A percentile compares a stretch with the other conserved stretches of the same genome.
These are phyloP conservation scores for Dothistroma pini DNA, from an alignment of 2,329 filamentous ascomycete genomes.

Conservation along the genomic window DNA sequence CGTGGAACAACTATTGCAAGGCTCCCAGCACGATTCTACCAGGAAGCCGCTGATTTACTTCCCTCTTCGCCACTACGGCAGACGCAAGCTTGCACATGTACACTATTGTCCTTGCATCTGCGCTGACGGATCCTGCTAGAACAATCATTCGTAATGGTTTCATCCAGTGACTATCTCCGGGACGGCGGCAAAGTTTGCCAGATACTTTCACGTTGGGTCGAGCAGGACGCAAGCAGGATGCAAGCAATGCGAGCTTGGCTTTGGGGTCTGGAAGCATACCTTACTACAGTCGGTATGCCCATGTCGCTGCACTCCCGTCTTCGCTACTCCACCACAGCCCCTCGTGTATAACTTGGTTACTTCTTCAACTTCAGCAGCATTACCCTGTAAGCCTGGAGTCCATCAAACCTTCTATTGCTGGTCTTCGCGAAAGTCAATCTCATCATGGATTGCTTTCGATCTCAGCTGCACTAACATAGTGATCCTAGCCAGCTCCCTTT, in stretches of 20 bases:
- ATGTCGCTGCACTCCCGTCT: slow-evolving; percentile 8
- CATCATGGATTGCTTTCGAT: background rate
- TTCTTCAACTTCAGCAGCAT: background rate
- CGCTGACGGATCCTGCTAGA: slow-evolving; percentile 5
- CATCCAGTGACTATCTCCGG: background rate
- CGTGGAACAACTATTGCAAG: slow-evolving; percentile 3
- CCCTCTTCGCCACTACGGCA: background rate
- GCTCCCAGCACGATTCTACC: slow-evolving; percentile 2
- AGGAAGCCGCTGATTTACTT: background rate
- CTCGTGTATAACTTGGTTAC: background rate
- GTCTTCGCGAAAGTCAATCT: background rate
- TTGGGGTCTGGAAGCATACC: background rate
- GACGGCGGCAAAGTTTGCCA: slow-evolving; percentile 3
- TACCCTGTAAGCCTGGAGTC: slow-evolving; percentile 1
- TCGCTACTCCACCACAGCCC: slow-evolving; percentile 6
- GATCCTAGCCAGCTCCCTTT: background rate
- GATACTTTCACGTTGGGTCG: background rate
- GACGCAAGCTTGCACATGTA: background rate
- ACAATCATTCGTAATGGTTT: background rate
- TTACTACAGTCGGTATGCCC: background rate
- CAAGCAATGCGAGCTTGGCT: background rate
- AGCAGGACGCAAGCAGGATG: background rate
- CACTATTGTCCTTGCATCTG: background rate
- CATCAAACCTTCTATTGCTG: background rate
- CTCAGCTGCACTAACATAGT: background rate